These are phyloP conservation scores for Ceriops decandra DNA, from an alignment of 345 rosid species.

Conservation along the genomic window DNA sequence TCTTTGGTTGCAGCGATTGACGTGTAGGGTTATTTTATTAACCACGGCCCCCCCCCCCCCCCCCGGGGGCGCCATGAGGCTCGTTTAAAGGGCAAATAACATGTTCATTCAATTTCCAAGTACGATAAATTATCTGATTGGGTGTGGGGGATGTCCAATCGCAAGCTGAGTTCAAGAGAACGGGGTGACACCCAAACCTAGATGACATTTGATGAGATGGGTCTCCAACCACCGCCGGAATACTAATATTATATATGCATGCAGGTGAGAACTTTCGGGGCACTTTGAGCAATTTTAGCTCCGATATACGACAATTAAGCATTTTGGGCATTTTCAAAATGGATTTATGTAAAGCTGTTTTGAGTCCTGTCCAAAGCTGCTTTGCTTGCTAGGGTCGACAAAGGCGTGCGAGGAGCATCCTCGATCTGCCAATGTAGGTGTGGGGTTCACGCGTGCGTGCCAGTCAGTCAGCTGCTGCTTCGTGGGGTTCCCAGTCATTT, in stretches of 20 bases:
- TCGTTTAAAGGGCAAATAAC: not conserved
- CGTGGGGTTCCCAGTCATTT: slow-evolving; percentile 1
- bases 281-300: no score
- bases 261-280: no score
- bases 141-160: slow-evolving; percentile 31
- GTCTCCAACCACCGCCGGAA: no score
- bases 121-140: slow-evolving; percentile 17
- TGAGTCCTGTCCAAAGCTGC: not conserved
- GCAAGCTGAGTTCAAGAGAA: not conserved
- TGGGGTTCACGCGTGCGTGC: slow-evolving; percentile 12
- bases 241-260: no score
- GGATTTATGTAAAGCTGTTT: no score
- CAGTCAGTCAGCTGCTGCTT: not conserved
- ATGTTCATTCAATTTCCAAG: not conserved
- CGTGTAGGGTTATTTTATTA: slow-evolving; percentile 5
- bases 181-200: slow-evolving; percentile 1
- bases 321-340: no score
- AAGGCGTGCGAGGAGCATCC: slow-evolving; percentile 6
- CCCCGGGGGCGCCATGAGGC: not conserved
- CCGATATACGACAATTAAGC: no score
- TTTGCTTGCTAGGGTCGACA: not conserved
- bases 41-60: not conserved
- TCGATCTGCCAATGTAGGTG: not conserved
- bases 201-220: no score
- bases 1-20: slow-evolving; percentile 1